Base-by-base conservation (phyloP, 352 stramenopile species). In the Pythium pyrilobum region DNA sequence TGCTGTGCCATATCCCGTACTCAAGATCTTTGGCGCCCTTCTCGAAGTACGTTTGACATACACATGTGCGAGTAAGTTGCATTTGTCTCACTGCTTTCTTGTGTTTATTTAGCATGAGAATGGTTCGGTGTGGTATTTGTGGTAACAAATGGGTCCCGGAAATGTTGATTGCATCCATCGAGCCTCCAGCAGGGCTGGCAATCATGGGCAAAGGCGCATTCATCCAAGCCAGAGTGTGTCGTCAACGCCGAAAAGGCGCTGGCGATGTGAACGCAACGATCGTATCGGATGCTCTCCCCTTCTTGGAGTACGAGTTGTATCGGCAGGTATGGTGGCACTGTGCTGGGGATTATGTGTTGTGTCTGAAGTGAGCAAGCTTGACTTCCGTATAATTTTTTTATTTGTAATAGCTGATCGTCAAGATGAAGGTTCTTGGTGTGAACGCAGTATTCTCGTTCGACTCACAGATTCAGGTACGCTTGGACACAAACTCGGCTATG, bases 81-180 rank as follows among this genome's bases (percentile, higher is more conserved):
- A 31, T 32, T 46, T 6, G 4, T 11, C n/a, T n/a, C 24, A n/a
- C n/a, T n/a, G n/a, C n/a, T n/a, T n/a, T n/a, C n/a, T n/a, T n/a
- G n/a, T n/a, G n/a, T n/a, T n/a, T n/a, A n/a, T n/a, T n/a, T 23
- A 93, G 81, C 52, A 98, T 99, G 95, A 88, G 97, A 44, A 88
- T 99, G 56, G 92, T 98, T 39, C 96, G 95, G 21, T 99, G 96
- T 62, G 75, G 96, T 8, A 71, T 97, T 29, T 99, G 96, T 58
- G 90, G 93, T 3, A 97, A 97, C 62, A 98, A 98, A 59, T 99
- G 96, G 96, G 96, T 99, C 15, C 96, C 96, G 2, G 95, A 98
- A 55, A 97, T 94, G 68, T 87, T 96, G 46, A 86, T 96, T 18
- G 78, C 95, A 37, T 96, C 92, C 5, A 96, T 97, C 20, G 76